A percentile compares a stretch with the other conserved stretches of the same genome.
These are phyloP conservation scores for Mycena indigotica DNA, from an alignment of 768 basidiomycete genomes.

Conservation along the genomic window DNA sequence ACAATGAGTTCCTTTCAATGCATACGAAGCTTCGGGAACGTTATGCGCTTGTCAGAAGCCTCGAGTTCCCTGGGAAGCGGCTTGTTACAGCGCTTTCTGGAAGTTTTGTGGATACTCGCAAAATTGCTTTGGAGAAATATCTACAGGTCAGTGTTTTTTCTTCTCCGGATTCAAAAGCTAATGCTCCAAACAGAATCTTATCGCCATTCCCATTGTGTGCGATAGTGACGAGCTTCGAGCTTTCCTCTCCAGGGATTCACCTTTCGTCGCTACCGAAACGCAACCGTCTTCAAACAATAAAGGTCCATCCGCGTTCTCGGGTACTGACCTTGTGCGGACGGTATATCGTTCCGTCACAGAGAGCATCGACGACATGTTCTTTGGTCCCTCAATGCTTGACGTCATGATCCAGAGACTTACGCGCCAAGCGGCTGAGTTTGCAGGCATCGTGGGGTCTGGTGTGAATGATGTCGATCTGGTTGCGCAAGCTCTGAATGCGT, in stretches of 20 bases:
- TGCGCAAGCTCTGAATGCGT: conserved; percentile 72
- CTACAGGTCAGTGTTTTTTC: conserved; percentile 63
- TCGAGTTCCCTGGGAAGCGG: conserved; percentile 94
- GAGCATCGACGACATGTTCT: conserved; percentile 96
- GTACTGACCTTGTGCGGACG: conserved; percentile 77
- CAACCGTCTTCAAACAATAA: conserved; percentile 41
- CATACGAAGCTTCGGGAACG: conserved; percentile 84
- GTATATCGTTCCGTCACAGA: conserved; percentile 92
- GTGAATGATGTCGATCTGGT: conserved; percentile 85
- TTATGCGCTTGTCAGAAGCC: conserved; percentile 60
- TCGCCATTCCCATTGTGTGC: conserved; percentile 73
- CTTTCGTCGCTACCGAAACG: conserved; percentile 66
- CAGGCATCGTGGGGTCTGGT: conserved; percentile 77
- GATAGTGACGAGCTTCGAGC: conserved; percentile 79
- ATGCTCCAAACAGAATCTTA: conserved; percentile 54
- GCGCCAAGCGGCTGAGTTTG: conserved; percentile 86
- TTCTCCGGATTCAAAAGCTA: not conserved
- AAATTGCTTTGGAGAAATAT: conserved; percentile 83
- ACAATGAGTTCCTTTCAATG: conserved; percentile 93
- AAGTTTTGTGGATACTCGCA: conserved; percentile 84
- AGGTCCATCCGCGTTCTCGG: conserved; percentile 54
- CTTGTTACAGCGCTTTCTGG: conserved; percentile 84
- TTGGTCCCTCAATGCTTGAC: conserved; percentile 94
- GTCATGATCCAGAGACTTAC: conserved; percentile 91
- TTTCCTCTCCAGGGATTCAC: conserved; percentile 88